Conservation (phyloP, 768 basidiomycete species). For the Tulasnella sp. region DNA sequence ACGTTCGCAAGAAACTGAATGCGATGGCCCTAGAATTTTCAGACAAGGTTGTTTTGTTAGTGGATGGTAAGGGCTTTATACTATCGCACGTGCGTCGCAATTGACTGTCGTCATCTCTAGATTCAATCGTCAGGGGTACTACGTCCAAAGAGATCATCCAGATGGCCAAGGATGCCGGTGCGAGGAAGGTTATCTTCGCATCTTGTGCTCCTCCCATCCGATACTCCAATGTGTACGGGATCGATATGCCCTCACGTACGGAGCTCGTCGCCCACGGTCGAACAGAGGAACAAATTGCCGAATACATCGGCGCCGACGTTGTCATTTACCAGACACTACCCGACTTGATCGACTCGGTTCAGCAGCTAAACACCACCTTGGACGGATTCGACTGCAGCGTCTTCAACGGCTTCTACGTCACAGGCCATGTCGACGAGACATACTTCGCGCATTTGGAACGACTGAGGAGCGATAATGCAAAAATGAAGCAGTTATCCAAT, state of each 20-base stretch:
- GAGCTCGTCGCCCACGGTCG: conserved; percentile 85
- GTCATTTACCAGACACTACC: conserved; percentile 90
- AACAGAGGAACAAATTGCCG: conserved; percentile 55
- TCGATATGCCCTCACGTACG: conserved; percentile 95
- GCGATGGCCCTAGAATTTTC: conserved; percentile 97
- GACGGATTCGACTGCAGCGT: conserved; percentile 88
- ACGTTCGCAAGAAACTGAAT: conserved; percentile 88
- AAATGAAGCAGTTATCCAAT: conserved; percentile 41
- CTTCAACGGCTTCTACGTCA: conserved; percentile 94
- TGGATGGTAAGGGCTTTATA: conserved; percentile 58
- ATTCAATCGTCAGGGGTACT: conserved; percentile 96
- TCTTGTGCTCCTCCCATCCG: conserved; percentile 96
- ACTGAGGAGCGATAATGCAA: conserved; percentile 70
- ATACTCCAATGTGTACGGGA: conserved; percentile 92
- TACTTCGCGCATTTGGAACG: conserved; percentile 68
- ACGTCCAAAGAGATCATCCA: conserved; percentile 98
- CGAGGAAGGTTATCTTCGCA: conserved; percentile 89
- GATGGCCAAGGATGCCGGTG: conserved; percentile 98
- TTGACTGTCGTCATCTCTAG: conserved; percentile 30
- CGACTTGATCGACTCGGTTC: conserved; percentile 76
- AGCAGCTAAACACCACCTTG: conserved; percentile 70
- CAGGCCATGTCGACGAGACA: conserved; percentile 74
- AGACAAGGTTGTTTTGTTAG: conserved; percentile 83
- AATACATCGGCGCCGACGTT: conserved; percentile 83
- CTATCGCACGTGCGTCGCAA: not conserved